A percentile compares a stretch with the other conserved stretches of the same genome.
These are phyloP conservation scores for Kluyveromyces lactis DNA, from an alignment of 805 yeast species.

Conservation along the genomic window DNA sequence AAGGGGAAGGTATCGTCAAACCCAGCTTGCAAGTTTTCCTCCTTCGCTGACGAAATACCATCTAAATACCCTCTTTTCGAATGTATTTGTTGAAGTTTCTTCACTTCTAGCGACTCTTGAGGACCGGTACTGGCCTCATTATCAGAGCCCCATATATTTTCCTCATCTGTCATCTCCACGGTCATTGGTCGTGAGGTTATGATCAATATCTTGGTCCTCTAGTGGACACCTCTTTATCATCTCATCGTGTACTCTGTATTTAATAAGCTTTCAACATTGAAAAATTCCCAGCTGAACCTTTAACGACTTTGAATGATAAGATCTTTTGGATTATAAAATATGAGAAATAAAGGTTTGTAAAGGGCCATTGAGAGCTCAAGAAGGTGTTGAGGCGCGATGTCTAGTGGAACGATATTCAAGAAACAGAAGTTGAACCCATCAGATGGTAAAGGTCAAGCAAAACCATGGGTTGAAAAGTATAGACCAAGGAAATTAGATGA, in stretches of 20 bases:
- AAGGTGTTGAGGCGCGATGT: neutral
- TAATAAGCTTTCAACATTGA: too few species aligned
- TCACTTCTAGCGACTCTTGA: slow-evolving; percentile 19
- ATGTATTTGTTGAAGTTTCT: slow-evolving; percentile 51
- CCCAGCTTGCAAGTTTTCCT: slow-evolving; percentile 62
- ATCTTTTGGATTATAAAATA: too few species aligned
- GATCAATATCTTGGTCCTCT: too few species aligned
- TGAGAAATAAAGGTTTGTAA: too few species aligned
- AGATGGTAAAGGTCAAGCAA: slow-evolving; percentile 22
- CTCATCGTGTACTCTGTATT: too few species aligned
- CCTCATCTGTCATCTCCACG: slow-evolving; percentile 4
- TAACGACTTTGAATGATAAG: too few species aligned
- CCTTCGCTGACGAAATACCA: slow-evolving; percentile 66
- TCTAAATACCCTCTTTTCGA: slow-evolving; percentile 76
- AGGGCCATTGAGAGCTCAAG: too few species aligned
- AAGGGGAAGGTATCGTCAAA: slow-evolving; percentile 72
- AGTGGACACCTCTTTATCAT: too few species aligned
- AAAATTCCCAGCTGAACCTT: too few species aligned
- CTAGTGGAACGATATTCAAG: slow-evolving; percentile 11
- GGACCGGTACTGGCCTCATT: neutral
- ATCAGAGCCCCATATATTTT: slow-evolving; percentile 23
- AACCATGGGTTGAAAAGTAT: slow-evolving; percentile 91
- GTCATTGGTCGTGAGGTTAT: too few species aligned
- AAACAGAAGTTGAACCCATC: slow-evolving; percentile 20
- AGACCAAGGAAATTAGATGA: slow-evolving; percentile 85